Evolutionary conservation across 495 filamentous ascomycete species (phyloP).

Genomic region (Penicillium paxilli): DNA sequence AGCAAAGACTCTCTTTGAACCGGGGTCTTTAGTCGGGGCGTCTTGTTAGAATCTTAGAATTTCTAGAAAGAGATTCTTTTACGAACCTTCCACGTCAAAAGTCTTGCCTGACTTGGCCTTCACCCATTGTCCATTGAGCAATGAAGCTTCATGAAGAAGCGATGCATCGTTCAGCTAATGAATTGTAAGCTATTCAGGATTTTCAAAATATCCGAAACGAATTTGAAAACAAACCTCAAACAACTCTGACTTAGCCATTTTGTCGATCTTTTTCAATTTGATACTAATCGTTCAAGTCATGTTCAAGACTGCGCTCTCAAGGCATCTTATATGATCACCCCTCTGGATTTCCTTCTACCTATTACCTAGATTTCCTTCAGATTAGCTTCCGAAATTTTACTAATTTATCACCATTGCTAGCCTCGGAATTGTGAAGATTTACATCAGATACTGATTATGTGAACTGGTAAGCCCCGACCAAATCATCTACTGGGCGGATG

Average conservation of each 20-base stretch:
- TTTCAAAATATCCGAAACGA: neutral
- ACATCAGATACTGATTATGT: neutral
- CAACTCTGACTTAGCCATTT: neutral
- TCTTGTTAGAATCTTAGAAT: neutral
- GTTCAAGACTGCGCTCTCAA: too few relatives aligned
- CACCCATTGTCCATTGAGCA: slow-evolving; percentile 10
- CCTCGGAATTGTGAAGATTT: neutral
- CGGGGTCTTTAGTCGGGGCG: slow-evolving; percentile 1
- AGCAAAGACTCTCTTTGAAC: slow-evolving; percentile 3
- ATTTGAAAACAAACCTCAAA: neutral
- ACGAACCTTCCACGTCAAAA: slow-evolving; percentile 8
- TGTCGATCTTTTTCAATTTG: neutral
- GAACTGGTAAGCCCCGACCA: neutral
- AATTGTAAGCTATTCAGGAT: neutral
- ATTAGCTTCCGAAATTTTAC: too few relatives aligned
- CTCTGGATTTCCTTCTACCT: too few relatives aligned
- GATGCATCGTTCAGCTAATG: slow-evolving; percentile 1
- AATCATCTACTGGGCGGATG: too few relatives aligned
- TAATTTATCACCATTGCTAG: too few relatives aligned
- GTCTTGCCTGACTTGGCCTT: slow-evolving; percentile 1
- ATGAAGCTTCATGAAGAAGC: slow-evolving; percentile 6
- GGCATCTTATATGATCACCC: too few relatives aligned
- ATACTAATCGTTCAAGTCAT: too few relatives aligned
- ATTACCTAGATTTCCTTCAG: too few relatives aligned
- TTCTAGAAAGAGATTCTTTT: neutral